Evolutionary conservation across 179 eudicot genomes (phyloP).

Genomic region (Sideroxylon spinosum): DNA sequence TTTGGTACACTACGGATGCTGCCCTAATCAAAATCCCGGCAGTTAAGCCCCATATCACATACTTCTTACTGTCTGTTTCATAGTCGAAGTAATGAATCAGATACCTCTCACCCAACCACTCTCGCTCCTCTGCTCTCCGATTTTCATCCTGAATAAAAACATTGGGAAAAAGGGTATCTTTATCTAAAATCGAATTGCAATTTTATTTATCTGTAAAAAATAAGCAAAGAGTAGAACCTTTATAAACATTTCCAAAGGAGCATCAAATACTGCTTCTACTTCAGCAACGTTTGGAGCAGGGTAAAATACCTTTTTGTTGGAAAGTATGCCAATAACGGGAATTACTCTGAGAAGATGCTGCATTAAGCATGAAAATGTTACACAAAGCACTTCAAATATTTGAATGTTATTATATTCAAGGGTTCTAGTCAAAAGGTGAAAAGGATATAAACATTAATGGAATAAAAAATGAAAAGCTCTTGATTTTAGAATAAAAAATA

Average conservation of each 20-base stretch:
- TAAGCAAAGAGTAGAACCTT: constrained; percentile 39
- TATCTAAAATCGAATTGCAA: not conserved
- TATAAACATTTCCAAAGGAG: constrained; percentile 91
- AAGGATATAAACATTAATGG: not conserved
- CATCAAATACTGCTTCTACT: constrained; percentile 79
- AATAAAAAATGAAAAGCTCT: not conserved
- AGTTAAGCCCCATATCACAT: constrained; percentile 87
- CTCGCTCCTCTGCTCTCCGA: constrained; percentile 70
- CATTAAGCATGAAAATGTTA: constrained; percentile 25
- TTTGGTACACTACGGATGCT: constrained; percentile 84
- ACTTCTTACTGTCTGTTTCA: constrained; percentile 50
- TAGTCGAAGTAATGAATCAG: constrained; percentile 78
- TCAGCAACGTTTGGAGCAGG: constrained; percentile 66
- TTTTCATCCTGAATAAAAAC: constrained; percentile 63
- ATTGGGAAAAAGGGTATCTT: not conserved
- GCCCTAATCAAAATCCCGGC: constrained; percentile 90
- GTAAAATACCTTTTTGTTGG: constrained; percentile 53
- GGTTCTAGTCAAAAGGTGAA: constrained; percentile 4
- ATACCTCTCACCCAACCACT: constrained; percentile 84
- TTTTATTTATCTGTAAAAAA: not conserved
- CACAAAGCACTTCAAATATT: not conserved
- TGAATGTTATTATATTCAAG: not conserved
- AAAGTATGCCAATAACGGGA: constrained; percentile 82
- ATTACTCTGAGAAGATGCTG: constrained; percentile 87
- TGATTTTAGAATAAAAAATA: not conserved